phyloP scores from a whole-genome alignment of 345 rosid species.

The Raphanus raphanistrum region DNA sequence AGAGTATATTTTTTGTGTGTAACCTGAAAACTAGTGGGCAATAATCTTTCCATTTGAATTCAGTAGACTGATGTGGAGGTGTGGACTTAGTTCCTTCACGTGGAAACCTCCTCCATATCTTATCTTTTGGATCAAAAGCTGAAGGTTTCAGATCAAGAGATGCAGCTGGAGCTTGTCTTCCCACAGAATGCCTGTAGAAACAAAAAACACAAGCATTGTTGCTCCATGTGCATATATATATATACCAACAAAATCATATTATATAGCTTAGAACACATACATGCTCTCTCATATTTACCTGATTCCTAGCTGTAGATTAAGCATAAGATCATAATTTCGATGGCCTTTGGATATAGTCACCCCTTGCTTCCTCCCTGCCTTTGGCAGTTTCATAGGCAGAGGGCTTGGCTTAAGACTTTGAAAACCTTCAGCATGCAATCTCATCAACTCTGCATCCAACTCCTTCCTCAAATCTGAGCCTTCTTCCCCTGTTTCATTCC shows the following conservation, averaged over 20 bases:
- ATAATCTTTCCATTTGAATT: conserved; percentile 94
- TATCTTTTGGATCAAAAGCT: conserved; percentile 88
- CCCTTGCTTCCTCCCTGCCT: conserved; percentile 68
- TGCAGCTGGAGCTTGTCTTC: conserved; percentile 69
- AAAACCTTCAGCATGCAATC: conserved; percentile 39
- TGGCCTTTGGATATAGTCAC: conserved; percentile 88
- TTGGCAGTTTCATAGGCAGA: conserved; percentile 70
- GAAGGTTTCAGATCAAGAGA: conserved; percentile 82
- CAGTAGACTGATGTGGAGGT: conserved; percentile 83
- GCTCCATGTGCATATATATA: neutral
- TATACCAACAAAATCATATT: neutral
- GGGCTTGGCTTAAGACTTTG: conserved; percentile 27
- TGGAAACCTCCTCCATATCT: conserved; percentile 90
- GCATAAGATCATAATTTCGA: conserved; percentile 92
- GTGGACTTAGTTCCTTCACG: conserved; percentile 87
- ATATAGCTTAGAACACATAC: neutral
- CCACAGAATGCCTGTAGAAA: conserved; percentile 71
- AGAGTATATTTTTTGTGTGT: neutral
- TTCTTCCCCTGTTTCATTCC: conserved; percentile 38
- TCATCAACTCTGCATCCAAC: conserved; percentile 50
- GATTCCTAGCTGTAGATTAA: conserved; percentile 79
- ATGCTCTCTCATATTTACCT: conserved; percentile 32
- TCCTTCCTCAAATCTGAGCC: conserved; percentile 32
- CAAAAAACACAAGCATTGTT: conserved; percentile 16
- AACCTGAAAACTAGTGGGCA: conserved; percentile 95